These are phyloP conservation scores for Phytopythium ostracodes DNA, from an alignment of 352 stramenopile species.

Conservation along the genomic window DNA sequence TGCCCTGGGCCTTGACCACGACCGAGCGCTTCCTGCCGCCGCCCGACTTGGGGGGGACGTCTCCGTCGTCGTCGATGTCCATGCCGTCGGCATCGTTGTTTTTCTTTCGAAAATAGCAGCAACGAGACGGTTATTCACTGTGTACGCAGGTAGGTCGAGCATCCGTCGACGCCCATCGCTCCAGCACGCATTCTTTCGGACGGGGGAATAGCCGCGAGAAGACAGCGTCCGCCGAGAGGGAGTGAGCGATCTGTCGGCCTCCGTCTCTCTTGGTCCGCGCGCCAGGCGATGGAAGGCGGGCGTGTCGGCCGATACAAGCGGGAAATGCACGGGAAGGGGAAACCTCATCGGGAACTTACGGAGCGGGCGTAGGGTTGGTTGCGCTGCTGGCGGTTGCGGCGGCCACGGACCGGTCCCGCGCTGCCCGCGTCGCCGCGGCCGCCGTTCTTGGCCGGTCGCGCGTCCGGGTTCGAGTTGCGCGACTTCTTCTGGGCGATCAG, in stretches of 20 bases:
- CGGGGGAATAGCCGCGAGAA: neutral
- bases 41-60: constrained; percentile 22
- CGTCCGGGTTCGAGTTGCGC: constrained; percentile 39
- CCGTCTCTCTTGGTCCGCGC: constrained; percentile 1
- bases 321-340: neutral
- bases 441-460: constrained; percentile 36
- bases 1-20: constrained; percentile 40
- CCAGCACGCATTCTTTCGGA: neutral
- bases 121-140: constrained; percentile 9
- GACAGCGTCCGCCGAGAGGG: neutral
- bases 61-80: constrained; percentile 59
- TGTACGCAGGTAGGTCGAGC: neutral
- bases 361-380: constrained; percentile 69
- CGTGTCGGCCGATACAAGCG: neutral
- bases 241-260: neutral
- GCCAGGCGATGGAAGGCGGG: neutral
- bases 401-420: constrained; percentile 49
- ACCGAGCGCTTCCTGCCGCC: constrained; percentile 47
- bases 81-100: constrained; percentile 38
- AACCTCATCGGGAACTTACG: constrained; percentile 47
- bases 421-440: constrained; percentile 19
- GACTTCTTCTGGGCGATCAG: constrained; percentile 77
- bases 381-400: constrained; percentile 35
- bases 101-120: constrained; percentile 4
- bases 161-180: neutral